Evolutionary conservation across 108 stramenopile genomes (phyloP).

Genomic region (Nitzschia sp.): DNA sequence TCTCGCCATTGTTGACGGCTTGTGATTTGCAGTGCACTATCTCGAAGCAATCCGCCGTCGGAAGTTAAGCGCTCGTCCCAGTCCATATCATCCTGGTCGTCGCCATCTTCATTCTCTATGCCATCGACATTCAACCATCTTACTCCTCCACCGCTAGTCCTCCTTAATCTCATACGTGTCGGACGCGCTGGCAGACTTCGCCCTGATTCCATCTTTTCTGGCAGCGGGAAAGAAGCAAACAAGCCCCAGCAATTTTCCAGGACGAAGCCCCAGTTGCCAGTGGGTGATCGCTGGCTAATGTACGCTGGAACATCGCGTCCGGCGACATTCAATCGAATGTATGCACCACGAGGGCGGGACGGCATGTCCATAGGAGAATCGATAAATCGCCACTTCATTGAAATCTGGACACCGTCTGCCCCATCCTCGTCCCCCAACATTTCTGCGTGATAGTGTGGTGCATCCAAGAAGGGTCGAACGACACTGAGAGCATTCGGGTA

Average conservation of each 20-base stretch:
- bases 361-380: conserved; percentile 65
- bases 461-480: neutral
- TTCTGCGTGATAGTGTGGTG: neutral
- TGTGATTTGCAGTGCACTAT: conserved; percentile 52
- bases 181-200: neutral
- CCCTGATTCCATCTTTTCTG: conserved; percentile 11
- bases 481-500: neutral
- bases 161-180: conserved; percentile 38
- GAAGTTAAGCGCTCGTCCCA: neutral
- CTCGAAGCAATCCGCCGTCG: conserved; percentile 36
- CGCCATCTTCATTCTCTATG: conserved; percentile 11
- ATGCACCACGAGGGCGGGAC: conserved; percentile 52
- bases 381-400: conserved; percentile 76
- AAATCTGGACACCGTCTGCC: conserved; percentile 3
- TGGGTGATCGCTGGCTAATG: conserved; percentile 60
- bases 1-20: conserved; percentile 73
- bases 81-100: neutral
- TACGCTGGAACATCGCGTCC: conserved; percentile 80
- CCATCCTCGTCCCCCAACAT: neutral
- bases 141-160: conserved; percentile 43
- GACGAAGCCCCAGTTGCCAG: conserved; percentile 80
- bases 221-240: conserved; percentile 61
- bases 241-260: conserved; percentile 81
- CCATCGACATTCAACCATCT: conserved; percentile 31
- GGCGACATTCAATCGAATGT: conserved; percentile 64